Evolutionary conservation across 2,329 filamentous ascomycete species (phyloP), one percentile per base, ranked within the genome.

Genomic region (Aspergillus unguis): DNA sequence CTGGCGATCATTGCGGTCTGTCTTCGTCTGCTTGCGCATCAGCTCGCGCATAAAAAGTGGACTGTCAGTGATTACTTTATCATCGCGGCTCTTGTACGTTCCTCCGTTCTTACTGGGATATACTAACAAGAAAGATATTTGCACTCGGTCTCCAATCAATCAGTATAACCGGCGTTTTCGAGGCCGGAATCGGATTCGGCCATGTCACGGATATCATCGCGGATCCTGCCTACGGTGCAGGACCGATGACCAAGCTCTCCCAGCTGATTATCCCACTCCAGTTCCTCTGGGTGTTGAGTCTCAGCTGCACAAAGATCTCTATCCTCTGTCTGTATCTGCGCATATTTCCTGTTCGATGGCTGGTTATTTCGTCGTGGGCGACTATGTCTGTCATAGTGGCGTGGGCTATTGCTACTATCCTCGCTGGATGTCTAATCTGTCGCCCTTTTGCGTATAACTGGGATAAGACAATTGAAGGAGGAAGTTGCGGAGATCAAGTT

Each of bases 391-490:
- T 63, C 23, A 62, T 65, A 33, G 28, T 56, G 2, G 50, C 54
- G n/a, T 60, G 61, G 60, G 48, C 61, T 2, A 53, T 61, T 8
- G 59, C 58, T 4, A 76, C 70, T 1, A 64, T 70, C 10, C 57
- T 60, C 4, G 59, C 54, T 0, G 56, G 56, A 0, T 60, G 53
- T 47, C 43, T 61, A n/a, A 55, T 57, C 23, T 66, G 62, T 50
- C 54, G 58, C 3, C 62, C 62, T 0, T 58, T 65, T 32, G 62
- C 61, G 5, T 63, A 48, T 44, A 64, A 63, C 36, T 65, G 63
- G 62, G 61, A 65, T 29, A 56, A 57, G 8, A 58, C 55, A 8
- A 65, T 65, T 26, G 49, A 55, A 1, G 59, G 56, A 1, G 63
- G 60, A 2, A 44, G 45, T 2, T 65, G 63, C 41, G 58, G 54